Evolutionary conservation across 768 basidiomycete species (phyloP), one percentile per base, ranked within the genome.

Genomic region (Imleria badia): DNA sequence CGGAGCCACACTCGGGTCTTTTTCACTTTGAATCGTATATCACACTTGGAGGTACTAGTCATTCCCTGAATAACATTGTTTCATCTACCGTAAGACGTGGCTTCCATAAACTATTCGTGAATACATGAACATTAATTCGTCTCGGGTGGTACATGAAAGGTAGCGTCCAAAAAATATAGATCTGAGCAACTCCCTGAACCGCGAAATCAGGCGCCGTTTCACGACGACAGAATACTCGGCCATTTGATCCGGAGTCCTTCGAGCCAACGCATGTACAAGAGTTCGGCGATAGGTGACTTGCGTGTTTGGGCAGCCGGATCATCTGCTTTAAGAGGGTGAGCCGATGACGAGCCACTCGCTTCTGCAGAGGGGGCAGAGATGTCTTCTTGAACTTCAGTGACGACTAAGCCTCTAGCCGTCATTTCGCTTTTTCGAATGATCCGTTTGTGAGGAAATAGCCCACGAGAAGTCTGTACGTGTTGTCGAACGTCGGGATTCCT

Each of bases 201-300:
- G 33, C n/a, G 30, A 31, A 29, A 47, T 34, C 22, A 31, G 11
- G 14, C n/a, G 45, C 15, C 23, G 14, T 30, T 49, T 60, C 45
- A 67, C 41, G 62, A 70, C 13, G 68, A 78, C 38, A 80, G 72
- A 46, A 91, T 78, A 63, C 78, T 89, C 6, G 91, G 91, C 94
- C 94, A 95, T 69, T 92, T 94, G 66, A 94, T 76, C 72, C 84
- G 87, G 49, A 97, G 73, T 4, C 94, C 94, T 66, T 97, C 91
- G 23, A 98, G 76, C 95, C 96, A 98, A 45, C 96, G 85, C 81
- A 95, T 87, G 70, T 98, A 98, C n/a, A 98, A 76, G 59, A 98
- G 80, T 69, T 98, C 96, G 20, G 94, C 91, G 29, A 98, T 94
- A 7, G 95, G 94, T 51, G 92, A 94, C 69, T 86, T 89, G 58